Percentiles rank a stretch among this genome's conserved stretches.
These are phyloP conservation scores for Trichoderma sp. DNA, from an alignment of 2,329 filamentous ascomycete genomes.

Conservation along the genomic window DNA sequence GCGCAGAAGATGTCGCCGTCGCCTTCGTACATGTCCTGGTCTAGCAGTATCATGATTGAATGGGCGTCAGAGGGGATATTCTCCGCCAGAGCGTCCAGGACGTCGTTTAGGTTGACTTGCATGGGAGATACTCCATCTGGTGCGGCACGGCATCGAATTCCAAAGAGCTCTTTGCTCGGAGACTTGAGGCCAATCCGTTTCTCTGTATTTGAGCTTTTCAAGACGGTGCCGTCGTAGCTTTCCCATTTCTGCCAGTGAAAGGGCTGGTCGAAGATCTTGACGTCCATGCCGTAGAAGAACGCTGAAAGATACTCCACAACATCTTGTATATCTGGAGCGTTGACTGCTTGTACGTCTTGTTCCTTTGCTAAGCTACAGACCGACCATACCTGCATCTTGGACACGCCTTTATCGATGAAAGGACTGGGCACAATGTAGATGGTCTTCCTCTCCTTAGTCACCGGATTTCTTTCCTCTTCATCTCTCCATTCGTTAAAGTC, in stretches of 20 bases:
- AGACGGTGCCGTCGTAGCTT: slow-evolving; percentile 8
- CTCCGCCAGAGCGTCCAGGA: slow-evolving; percentile 60
- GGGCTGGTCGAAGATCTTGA: slow-evolving; percentile 47
- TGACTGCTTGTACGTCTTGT: slow-evolving; percentile 32
- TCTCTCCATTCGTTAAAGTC: slow-evolving; percentile 56
- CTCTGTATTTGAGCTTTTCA: slow-evolving; percentile 1
- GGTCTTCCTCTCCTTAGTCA: slow-evolving; percentile 50
- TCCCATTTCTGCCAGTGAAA: slow-evolving; percentile 57
- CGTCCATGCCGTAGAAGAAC: slow-evolving; percentile 58
- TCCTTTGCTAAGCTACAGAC: slow-evolving; percentile 25
- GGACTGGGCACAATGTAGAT: slow-evolving; percentile 60
- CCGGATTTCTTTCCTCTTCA: slow-evolving; percentile 51
- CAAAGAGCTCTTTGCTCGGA: slow-evolving; percentile 42
- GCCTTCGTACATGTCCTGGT: slow-evolving; percentile 68
- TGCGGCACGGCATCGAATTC: slow-evolving; percentile 55
- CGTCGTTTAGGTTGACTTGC: slow-evolving; percentile 64
- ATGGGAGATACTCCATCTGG: slow-evolving; percentile 51
- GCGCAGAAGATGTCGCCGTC: slow-evolving; percentile 70
- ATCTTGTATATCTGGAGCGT: slow-evolving; percentile 38
- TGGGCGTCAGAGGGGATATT: slow-evolving; percentile 63
- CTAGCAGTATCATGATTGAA: slow-evolving; percentile 58
- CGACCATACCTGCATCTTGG: slow-evolving; percentile 50
- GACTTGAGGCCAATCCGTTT: slow-evolving; percentile 51
- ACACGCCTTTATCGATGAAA: slow-evolving; percentile 41
- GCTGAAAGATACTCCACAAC: slow-evolving; percentile 45